phyloP scores from a whole-genome alignment of 2,329 filamentous ascomycete genomes.

The Chalara sp. region DNA sequence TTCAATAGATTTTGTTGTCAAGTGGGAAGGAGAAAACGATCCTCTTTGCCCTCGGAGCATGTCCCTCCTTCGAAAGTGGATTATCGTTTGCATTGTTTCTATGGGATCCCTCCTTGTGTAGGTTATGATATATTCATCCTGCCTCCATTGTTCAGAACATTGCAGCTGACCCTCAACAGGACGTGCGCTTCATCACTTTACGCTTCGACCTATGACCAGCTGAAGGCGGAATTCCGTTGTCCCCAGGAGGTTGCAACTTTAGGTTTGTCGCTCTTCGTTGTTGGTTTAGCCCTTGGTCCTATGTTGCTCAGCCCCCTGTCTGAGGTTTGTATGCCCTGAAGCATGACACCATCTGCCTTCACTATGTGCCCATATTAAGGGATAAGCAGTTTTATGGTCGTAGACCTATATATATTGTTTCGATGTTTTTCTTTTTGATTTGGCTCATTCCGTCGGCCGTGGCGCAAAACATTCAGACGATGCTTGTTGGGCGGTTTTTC shows the following conservation, averaged over 20 bases:
- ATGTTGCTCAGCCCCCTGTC: constrained; percentile 58
- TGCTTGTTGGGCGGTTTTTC: constrained; percentile 71
- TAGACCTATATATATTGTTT: constrained; percentile 71
- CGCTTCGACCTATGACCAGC: constrained; percentile 64
- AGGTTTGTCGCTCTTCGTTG: constrained; percentile 50
- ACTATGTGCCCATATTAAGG: constrained; percentile 35
- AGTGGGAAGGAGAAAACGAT: constrained; percentile 66
- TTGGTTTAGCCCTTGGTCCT: constrained; percentile 54
- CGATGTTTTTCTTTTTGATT: constrained; percentile 61
- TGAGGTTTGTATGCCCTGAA: constrained; percentile 31
- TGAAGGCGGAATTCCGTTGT: constrained; percentile 5
- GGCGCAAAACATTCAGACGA: constrained; percentile 68
- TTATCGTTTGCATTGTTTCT: constrained; percentile 66
- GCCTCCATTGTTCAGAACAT: not conserved
- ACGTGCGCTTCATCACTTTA: constrained; percentile 80
- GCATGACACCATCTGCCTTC: not conserved
- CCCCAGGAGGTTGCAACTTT: constrained; percentile 39
- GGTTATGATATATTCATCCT: constrained; percentile 31
- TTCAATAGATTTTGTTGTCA: constrained; percentile 50
- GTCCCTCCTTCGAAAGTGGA: constrained; percentile 60
- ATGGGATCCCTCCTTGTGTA: constrained; percentile 72
- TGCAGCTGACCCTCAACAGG: constrained; percentile 34
- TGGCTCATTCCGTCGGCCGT: constrained; percentile 76
- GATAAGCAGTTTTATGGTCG: constrained; percentile 66
- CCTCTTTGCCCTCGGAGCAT: constrained; percentile 66